Evolutionary conservation across 352 stramenopile species (phyloP), one percentile per base, ranked within the genome.

Genomic region (Chrysophaeum taylorii): DNA sequence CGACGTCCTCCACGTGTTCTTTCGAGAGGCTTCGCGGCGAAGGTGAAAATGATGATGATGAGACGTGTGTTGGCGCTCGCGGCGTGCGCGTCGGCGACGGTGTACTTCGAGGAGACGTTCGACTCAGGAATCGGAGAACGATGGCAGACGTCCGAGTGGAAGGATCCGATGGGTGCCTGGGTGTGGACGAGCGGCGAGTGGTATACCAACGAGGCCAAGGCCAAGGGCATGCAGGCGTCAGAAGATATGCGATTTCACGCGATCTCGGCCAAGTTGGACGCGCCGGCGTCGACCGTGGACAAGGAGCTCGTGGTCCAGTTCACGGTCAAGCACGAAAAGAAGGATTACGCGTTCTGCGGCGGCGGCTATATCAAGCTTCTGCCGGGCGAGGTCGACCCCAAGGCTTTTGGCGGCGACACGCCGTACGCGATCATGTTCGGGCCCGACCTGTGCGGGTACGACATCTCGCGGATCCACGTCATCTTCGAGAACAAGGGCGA

Each of bases 301-400:
- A 92, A 91, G 79, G 84, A 95, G 67, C 73, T 97, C 53, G 91
- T 92, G 74, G 69, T 97, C 69, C 96, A 97, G 85, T 98, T 98
- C 80, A 83, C 93, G 16, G 92, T 98, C 63, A 97, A 98, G 86
- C 93, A 98, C 80, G 95, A 99, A 83, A 91, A 98, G 82, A 91
- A 96, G 70, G 83, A 98, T 45, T 94, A 98, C 79, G 57, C 57
- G 14, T 66, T 66, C 67, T 99, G 96, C 82, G 96, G 95, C 69
- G 96, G 96, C 70, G 94, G 93, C 15, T 99, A 99, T 89, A 96
- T 99, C 78, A 99, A 99, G 83, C 87, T 99, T 57, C 79, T 98
- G 45, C 86, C 91, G 29, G 84, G 80, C n/a, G 80, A 78, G 35
- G 87, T 96, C 70, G 90, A 97, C 76, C 78, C 92, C 73, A 82